Evolutionary conservation across 2,329 filamentous ascomycete genomes (phyloP).

Genomic region (Botrytis pseudocinerea): DNA sequence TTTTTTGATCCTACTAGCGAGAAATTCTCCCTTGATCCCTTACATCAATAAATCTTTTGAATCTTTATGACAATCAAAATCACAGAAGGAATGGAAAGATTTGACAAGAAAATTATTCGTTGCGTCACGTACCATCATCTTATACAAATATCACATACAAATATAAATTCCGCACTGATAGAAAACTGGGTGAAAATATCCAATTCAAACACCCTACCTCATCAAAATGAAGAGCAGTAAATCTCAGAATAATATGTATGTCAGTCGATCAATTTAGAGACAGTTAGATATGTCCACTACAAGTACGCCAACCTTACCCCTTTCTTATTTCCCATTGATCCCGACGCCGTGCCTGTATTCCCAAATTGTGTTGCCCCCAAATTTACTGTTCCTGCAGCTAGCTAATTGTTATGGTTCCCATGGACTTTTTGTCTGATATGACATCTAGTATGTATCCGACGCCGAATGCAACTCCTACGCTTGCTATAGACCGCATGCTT

Average conservation of each 20-base stretch:
- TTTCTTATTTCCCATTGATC: not conserved
- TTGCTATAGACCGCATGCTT: not conserved
- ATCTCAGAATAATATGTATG: not conserved
- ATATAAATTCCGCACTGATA: not conserved
- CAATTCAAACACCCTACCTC: not conserved
- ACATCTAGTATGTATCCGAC: slow-evolving; percentile 1
- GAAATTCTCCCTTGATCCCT: too few relatives aligned
- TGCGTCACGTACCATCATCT: not conserved
- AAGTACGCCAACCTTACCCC: slow-evolving; percentile 1
- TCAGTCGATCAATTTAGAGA: slow-evolving; percentile 18
- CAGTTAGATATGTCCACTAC: not conserved
- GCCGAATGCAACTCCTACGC: not conserved
- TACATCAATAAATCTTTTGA: too few relatives aligned
- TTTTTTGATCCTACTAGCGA: too few relatives aligned
- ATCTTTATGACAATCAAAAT: not conserved
- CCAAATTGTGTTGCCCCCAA: not conserved
- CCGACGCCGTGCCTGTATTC: slow-evolving; percentile 10
- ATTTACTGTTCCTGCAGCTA: not conserved
- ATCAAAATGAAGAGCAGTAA: not conserved
- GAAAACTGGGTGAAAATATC: not conserved
- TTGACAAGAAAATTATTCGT: not conserved
- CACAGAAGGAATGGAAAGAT: not conserved
- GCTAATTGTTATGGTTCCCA: not conserved
- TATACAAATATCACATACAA: not conserved
- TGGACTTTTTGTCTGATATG: not conserved